A percentile compares a stretch with the other conserved stretches of the same genome.
These are phyloP conservation scores for Zalaria sp. DNA, from an alignment of 2,329 filamentous ascomycete genomes.

Conservation along the genomic window DNA sequence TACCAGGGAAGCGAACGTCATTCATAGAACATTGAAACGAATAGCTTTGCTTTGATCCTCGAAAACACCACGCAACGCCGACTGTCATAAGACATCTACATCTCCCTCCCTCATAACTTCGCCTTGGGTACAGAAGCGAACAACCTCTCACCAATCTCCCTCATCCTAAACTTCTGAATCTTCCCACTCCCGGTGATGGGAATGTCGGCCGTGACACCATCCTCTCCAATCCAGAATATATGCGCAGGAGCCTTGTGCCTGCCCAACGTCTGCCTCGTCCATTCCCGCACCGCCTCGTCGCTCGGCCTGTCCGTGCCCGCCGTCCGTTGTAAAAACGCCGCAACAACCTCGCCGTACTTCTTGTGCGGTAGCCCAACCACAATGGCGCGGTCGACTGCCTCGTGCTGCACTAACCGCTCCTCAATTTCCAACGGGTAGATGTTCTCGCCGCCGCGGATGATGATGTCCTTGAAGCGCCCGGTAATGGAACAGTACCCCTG, in stretches of 20 bases:
- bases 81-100: neutral
- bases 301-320: constrained; percentile 11
- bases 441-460: constrained; percentile 49
- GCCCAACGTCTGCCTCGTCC: constrained; percentile 23
- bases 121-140: constrained; percentile 2
- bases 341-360: constrained; percentile 17
- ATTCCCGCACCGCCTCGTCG: constrained; percentile 20
- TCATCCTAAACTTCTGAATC: constrained; percentile 28
- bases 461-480: constrained; percentile 17
- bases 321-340: constrained; percentile 20
- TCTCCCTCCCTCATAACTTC: constrained; percentile 1
- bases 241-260: constrained; percentile 46
- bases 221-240: constrained; percentile 59
- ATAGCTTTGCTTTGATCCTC: too few relatives aligned
- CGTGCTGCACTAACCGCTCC: constrained; percentile 13
- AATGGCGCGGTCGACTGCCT: constrained; percentile 13
- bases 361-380: constrained; percentile 16
- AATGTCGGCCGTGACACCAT: constrained; percentile 18
- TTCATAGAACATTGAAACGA: too few relatives aligned
- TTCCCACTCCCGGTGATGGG: constrained; percentile 31
- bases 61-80: too few relatives aligned
- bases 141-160: constrained; percentile 7
- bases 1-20: too few relatives aligned
- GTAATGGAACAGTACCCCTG: constrained; percentile 25
- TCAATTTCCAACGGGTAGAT: constrained; percentile 29